Conservation (phyloP, 2,329 filamentous ascomycete species). For the Aureobasidium sp. region DNA sequence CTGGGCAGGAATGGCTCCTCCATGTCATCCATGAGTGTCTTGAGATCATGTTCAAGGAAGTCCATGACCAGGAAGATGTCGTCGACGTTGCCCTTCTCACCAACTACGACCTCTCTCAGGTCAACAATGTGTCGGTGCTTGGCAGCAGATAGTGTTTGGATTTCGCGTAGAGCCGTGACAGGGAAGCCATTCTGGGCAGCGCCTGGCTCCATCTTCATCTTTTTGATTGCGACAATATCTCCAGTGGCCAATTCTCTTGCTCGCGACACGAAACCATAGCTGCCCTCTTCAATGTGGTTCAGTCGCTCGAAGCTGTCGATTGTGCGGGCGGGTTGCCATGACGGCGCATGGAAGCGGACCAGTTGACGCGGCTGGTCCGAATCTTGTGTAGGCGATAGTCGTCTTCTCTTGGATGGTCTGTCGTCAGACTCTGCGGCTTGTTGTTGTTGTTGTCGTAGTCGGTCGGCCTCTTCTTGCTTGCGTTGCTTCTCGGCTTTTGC, state of each 20-base stretch:
- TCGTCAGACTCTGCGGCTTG: constrained; percentile 17
- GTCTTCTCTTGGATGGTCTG: constrained; percentile 48
- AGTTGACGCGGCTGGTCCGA: constrained; percentile 43
- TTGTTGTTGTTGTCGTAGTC: constrained; percentile 24
- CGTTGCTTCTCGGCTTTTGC: constrained; percentile 74
- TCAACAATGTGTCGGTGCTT: constrained; percentile 74
- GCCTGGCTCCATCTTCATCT: constrained; percentile 79
- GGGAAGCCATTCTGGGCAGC: constrained; percentile 54
- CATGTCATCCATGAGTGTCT: constrained; percentile 89
- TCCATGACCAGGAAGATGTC: constrained; percentile 91
- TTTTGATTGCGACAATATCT: constrained; percentile 82
- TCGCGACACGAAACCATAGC: constrained; percentile 88
- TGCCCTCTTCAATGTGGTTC: constrained; percentile 96
- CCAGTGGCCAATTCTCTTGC: constrained; percentile 67
- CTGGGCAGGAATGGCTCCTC: constrained; percentile 85
- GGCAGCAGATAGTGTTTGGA: constrained; percentile 78
- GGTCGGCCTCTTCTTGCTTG: constrained; percentile 50
- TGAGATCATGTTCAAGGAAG: constrained; percentile 94
- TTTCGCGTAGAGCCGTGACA: constrained; percentile 87
- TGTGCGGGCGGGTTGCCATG: constrained; percentile 65
- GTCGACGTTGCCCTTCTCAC: constrained; percentile 26
- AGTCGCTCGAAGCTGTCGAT: constrained; percentile 85
- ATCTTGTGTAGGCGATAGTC: constrained; percentile 50
- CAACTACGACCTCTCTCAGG: constrained; percentile 67
- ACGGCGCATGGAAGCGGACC: constrained; percentile 60